Base-by-base conservation (phyloP, 108 stramenopile genomes). In the Nitzschia palea region DNA sequence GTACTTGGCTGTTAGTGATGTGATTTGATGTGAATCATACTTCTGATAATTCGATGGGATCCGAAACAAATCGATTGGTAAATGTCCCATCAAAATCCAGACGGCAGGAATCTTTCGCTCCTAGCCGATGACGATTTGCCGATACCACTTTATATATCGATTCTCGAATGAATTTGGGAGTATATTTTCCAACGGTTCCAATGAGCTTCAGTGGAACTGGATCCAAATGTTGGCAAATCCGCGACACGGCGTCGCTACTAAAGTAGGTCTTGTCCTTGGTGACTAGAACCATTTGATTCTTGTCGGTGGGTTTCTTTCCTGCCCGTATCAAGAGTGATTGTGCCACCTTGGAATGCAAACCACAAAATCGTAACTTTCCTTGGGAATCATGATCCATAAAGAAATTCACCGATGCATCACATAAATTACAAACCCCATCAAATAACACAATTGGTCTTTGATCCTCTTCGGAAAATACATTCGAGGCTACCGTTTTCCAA, bases 361-460 rank as follows among this genome's bases (percentile, higher is more conserved):
- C 71, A 45, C 26, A 75, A 51, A 69, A 86, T 33, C 69, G 86
- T 64, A 65, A 73, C 70, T 55, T 64, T 0, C 43, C 70, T 3
- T 64, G 29, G n/a, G 18, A 32, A 56, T 89, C 88, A 25, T 69
- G 55, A 71, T 89, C 88, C 17, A 89, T 67, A 18, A 77, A 52
- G 32, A 85, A 75, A 60, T 86, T 84, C 25, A 86, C 86, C 22
- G 73, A 80, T 30, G 62, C 73, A 29, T 86, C 84, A 73, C 87
- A 89, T 32, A 89, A 76, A 57, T 86, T 89, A 60, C 87, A 89
- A 61, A 71, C 65, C 22, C 87, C 87, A 55, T 89, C 87, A 44
- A 89, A 89, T 22, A 89, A 71, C 43, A 89, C 78, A 22, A 89
- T 73, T 8, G 87, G 85, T 37, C 86, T 71, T 6, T 44, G 20